These are phyloP conservation scores for Jamesozyma gamospora DNA, from an alignment of 805 yeast species.

Conservation along the genomic window DNA sequence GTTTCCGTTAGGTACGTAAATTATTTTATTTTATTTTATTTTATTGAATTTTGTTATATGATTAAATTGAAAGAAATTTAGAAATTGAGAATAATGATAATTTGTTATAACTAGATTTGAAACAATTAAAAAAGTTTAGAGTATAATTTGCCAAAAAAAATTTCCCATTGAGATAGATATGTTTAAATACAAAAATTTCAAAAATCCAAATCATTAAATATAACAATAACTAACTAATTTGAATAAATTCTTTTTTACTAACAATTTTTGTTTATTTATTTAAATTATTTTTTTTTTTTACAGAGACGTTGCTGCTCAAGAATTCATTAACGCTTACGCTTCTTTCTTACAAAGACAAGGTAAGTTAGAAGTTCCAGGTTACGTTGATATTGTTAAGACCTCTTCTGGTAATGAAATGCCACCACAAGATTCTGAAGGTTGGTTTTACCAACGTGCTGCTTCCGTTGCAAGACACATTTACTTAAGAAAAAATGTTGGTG, in stretches of 20 bases:
- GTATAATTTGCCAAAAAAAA: too few relatives aligned
- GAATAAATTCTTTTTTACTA: neutral
- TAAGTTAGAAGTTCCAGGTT: conserved; percentile 98
- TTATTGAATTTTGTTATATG: too few relatives aligned
- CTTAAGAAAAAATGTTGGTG: conserved; percentile 99
- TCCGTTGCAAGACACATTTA: conserved; percentile 99
- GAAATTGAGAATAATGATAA: too few relatives aligned
- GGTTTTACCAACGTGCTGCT: conserved; percentile 99
- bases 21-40: too few relatives aligned
- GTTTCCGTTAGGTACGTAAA: conserved; percentile 89
- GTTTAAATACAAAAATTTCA: neutral
- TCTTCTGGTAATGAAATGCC: conserved; percentile 98
- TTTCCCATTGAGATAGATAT: too few relatives aligned
- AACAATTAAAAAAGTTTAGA: too few relatives aligned
- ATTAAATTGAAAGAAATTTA: too few relatives aligned
- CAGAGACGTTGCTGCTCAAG: conserved; percentile 99
- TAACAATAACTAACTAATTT: neutral
- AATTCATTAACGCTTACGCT: conserved; percentile 98
- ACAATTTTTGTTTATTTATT: neutral
- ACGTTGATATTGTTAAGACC: conserved; percentile 99
- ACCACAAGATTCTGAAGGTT: conserved; percentile 98
- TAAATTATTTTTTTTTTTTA: conserved; percentile 7
- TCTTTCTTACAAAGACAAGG: conserved; percentile 99
- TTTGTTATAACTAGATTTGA: too few relatives aligned
- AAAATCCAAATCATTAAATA: neutral